Evolutionary conservation across 106 monocot species (phyloP).

Genomic region (Dendrobium chrysotoxum): DNA sequence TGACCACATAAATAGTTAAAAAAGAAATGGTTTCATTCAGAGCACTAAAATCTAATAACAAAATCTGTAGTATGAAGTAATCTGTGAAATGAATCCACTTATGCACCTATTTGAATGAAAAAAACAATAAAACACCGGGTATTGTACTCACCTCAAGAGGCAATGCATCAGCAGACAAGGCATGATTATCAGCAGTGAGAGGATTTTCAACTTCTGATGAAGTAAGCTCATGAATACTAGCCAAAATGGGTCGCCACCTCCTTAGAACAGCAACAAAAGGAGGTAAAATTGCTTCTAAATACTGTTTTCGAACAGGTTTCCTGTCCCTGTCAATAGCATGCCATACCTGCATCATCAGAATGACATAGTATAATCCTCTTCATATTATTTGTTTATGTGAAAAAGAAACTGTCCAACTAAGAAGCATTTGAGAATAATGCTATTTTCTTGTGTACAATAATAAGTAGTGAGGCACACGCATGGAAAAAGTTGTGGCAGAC

Average conservation of each 20-base stretch:
- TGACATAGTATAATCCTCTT: background rate
- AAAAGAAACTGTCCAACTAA: background rate
- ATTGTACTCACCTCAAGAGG: conserved; percentile 70
- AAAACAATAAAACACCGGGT: background rate
- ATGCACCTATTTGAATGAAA: background rate
- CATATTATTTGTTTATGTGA: background rate
- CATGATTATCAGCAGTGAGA: conserved; percentile 72
- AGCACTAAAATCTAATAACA: background rate
- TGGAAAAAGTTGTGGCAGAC: background rate
- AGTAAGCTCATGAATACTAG: conserved; percentile 94
- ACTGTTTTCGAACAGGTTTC: conserved; percentile 69
- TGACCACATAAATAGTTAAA: background rate
- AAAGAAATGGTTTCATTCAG: background rate
- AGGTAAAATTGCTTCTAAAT: conserved; percentile 82
- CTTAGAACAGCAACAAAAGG: conserved; percentile 94
- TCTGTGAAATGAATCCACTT: conserved; percentile 2
- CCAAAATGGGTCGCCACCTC: conserved; percentile 90
- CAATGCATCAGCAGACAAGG: conserved; percentile 82
- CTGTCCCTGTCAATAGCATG: conserved; percentile 83
- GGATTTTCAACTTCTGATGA: conserved; percentile 91
- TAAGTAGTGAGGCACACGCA: background rate
- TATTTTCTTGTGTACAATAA: background rate
- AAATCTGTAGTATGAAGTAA: background rate
- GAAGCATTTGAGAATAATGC: background rate
- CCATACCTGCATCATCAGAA: conserved; percentile 72